Conservation (phyloP, 306 rosid species). For the Betula pendula region DNA sequence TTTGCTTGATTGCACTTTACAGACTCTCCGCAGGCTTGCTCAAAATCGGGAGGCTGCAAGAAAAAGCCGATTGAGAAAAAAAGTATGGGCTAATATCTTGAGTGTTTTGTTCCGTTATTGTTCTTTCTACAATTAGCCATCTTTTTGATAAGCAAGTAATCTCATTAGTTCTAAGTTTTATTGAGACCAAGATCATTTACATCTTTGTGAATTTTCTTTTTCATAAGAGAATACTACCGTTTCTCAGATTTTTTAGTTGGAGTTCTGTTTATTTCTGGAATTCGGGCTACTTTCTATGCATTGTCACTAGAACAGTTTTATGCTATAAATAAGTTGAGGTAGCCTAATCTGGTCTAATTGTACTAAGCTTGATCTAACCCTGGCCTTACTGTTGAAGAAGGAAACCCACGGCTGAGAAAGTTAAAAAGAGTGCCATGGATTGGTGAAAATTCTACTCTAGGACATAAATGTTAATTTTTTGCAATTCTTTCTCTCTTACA, state of each 20-base stretch:
- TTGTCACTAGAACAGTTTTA: neutral
- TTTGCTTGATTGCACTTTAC: slow-evolving; percentile 31
- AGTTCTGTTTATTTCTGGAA: neutral
- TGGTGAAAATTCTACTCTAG: too few relatives aligned
- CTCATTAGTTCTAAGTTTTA: neutral
- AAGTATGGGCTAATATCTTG: slow-evolving; percentile 45
- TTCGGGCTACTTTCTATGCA: neutral
- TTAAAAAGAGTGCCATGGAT: too few relatives aligned
- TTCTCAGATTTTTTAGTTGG: neutral
- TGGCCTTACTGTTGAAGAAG: too few relatives aligned
- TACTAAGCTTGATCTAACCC: too few relatives aligned
- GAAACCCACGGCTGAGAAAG: too few relatives aligned
- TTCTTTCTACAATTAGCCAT: neutral
- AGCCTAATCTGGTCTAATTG: neutral
- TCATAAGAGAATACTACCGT: neutral
- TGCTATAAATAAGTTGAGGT: neutral
- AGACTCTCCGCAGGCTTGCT: slow-evolving; percentile 95
- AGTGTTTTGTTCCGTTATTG: neutral
- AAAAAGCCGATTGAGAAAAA: slow-evolving; percentile 92
- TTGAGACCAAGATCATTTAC: neutral
- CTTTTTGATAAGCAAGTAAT: too few relatives aligned
- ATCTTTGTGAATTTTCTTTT: neutral
- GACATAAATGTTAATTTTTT: too few relatives aligned
- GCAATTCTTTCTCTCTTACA: too few relatives aligned
- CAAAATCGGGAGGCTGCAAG: slow-evolving; percentile 99